Base-by-base conservation (phyloP, 441 rosid genomes). In the Pelargonium cotyledonis region DNA sequence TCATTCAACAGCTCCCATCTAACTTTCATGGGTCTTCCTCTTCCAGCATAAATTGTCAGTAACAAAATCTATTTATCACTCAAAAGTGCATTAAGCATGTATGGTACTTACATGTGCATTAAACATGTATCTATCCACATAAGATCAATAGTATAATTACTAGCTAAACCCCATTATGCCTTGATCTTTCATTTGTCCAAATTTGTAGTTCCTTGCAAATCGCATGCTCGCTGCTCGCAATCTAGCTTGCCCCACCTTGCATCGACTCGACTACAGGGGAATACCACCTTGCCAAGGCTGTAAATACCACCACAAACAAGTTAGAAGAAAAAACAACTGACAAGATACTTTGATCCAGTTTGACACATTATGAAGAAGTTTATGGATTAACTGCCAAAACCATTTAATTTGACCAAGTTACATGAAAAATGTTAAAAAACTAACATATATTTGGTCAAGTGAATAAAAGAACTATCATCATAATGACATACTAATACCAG, bases 191-290 rank as follows among this genome's bases (percentile, higher is more conserved):
- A 44, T 41, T 0, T 41, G n/a, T 21, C 55, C 38, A 16, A 82
- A 79, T 71, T 77, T 61, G 80, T 65, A 64, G 81, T 72, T 76
- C 97, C 95, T 66, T 80, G 95, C n/a, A 94, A 76, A 78, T 94
- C 97, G 66, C 99, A 94, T 58, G 78, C 78, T 15, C 83, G 89
- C 71, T 89, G 88, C 85, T 94, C 96, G 41, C 99, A 94, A 10
- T 89, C 99, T 29, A 94, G 87, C 86, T 91, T 94, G 75, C 99
- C 98, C 99, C 99, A 94, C 82, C 96, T 87, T 75, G 97, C 95
- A 80, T 91, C 92, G 21, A 89, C 96, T 78, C 96, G 87, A 76
- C 87, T 96, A 8, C 95, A 91, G 16, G 90, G 95, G 71, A 89
- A 91, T 61, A 76, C 76, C 74, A 78, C 65, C 72, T 94, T 94